phyloP scores from a whole-genome alignment of 345 rosid genomes.

The Linum lewisii region DNA sequence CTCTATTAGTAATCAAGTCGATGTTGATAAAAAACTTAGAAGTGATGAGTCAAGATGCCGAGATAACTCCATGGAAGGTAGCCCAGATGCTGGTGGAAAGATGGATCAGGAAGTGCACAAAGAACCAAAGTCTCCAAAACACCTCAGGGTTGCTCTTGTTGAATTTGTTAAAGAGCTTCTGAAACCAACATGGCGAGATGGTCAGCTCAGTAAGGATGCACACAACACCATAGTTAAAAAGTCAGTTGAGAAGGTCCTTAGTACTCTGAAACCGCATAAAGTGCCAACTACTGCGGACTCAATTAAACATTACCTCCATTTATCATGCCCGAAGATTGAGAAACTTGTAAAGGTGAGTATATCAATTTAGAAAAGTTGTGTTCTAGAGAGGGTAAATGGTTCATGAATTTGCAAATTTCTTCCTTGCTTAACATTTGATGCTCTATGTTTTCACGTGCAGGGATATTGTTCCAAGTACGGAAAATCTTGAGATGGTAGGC shows the following conservation, averaged over 20 bases:
- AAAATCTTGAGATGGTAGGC: conserved; percentile 43
- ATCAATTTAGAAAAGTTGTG: conserved; percentile 7
- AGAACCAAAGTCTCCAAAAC: conserved; percentile 47
- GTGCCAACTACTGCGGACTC: conserved; percentile 44
- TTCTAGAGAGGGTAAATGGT: background rate
- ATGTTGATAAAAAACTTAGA: conserved; percentile 24
- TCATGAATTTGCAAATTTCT: conserved; percentile 8
- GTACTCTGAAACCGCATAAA: conserved; percentile 46
- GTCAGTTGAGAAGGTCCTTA: conserved; percentile 63
- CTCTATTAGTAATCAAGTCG: conserved; percentile 25
- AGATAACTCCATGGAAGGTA: conserved; percentile 28
- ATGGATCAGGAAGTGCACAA: conserved; percentile 28
- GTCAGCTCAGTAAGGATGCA: conserved; percentile 68
- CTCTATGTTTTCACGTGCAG: conserved; percentile 39
- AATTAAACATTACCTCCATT: conserved; percentile 49
- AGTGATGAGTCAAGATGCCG: conserved; percentile 35
- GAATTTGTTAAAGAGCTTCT: conserved; percentile 57
- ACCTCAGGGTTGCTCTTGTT: conserved; percentile 50
- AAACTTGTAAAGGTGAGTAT: conserved; percentile 77
- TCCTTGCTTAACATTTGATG: conserved; percentile 16
- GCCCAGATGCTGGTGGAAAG: conserved; percentile 34
- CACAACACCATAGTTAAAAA: conserved; percentile 71
- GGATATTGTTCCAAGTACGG: conserved; percentile 58
- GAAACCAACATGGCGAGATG: conserved; percentile 82
- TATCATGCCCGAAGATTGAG: conserved; percentile 41